These are phyloP conservation scores for Sugiyamaella castrensis DNA, from an alignment of 1,139 yeast genomes.

Conservation along the genomic window DNA sequence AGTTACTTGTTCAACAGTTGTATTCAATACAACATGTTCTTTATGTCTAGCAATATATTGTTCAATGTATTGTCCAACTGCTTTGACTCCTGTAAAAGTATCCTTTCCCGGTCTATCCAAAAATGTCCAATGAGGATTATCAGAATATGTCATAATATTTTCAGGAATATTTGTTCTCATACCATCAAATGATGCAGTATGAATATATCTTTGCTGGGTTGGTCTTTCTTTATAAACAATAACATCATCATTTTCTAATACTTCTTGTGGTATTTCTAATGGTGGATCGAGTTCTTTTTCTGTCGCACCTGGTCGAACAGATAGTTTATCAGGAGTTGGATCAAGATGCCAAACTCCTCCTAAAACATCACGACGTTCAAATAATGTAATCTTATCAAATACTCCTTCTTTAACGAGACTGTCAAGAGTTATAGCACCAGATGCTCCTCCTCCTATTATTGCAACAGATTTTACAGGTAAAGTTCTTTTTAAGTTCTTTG, in stretches of 20 bases:
- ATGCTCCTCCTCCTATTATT: constrained; percentile 19
- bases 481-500: constrained; percentile 2
- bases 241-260: not conserved
- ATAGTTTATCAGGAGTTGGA: constrained; percentile 8
- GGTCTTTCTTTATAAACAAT: constrained; percentile 1
- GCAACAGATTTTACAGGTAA: constrained; percentile 16
- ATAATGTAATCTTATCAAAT: constrained; percentile 15
- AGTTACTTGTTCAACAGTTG: constrained; percentile 10
- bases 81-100: constrained; percentile 11
- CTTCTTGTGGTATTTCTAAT: constrained; percentile 6
- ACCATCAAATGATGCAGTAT: constrained; percentile 12
- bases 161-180: constrained; percentile 16
- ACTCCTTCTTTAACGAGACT: constrained; percentile 14
- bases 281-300: constrained; percentile 13
- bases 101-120: constrained; percentile 13
- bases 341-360: constrained; percentile 18
- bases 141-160: constrained; percentile 14
- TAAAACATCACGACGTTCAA: constrained; percentile 15
- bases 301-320: constrained; percentile 12
- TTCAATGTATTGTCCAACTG: constrained; percentile 12
- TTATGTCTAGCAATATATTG: constrained; percentile 6
- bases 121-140: constrained; percentile 11
- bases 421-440: constrained; percentile 16
- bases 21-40: constrained; percentile 6
- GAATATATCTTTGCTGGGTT: constrained; percentile 12